These are phyloP conservation scores for Ogataea polymorpha DNA, from an alignment of 805 yeast species.

Conservation along the genomic window DNA sequence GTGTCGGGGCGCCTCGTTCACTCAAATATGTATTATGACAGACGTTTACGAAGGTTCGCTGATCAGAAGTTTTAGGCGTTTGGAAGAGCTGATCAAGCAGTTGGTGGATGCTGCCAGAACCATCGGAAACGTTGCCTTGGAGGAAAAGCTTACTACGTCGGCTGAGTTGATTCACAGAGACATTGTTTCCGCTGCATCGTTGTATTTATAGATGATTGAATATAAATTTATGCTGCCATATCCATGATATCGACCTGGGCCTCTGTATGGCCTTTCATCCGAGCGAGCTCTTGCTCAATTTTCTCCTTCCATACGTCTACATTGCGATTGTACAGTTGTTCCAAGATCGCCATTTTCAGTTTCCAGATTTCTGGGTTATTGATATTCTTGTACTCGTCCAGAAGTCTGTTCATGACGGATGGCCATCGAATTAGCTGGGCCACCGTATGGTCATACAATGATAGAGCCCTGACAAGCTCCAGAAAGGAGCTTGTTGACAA, in stretches of 20 bases:
- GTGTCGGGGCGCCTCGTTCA: slow-evolving; percentile 95
- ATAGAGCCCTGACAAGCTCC: slow-evolving; percentile 23
- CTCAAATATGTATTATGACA: slow-evolving; percentile 97
- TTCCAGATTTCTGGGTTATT: slow-evolving; percentile 24
- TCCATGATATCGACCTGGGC: slow-evolving; percentile 24
- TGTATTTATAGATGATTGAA: slow-evolving; percentile 51
- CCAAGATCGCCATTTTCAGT: slow-evolving; percentile 16
- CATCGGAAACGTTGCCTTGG: slow-evolving; percentile 85
- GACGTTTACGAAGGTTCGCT: slow-evolving; percentile 97
- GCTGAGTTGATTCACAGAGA: slow-evolving; percentile 88
- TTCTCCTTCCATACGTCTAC: slow-evolving; percentile 22
- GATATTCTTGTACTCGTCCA: slow-evolving; percentile 23
- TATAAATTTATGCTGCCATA: slow-evolving; percentile 11
- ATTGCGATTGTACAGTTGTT: slow-evolving; percentile 12
- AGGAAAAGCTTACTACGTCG: slow-evolving; percentile 84
- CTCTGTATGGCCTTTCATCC: slow-evolving; percentile 24
- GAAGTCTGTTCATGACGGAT: slow-evolving; percentile 24
- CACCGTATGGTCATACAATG: slow-evolving; percentile 21
- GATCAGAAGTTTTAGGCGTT: slow-evolving; percentile 89
- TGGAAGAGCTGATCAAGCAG: slow-evolving; percentile 91
- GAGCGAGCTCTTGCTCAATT: slow-evolving; percentile 12
- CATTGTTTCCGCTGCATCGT: slow-evolving; percentile 93
- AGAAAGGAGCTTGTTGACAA: slow-evolving; percentile 27
- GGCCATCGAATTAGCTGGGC: slow-evolving; percentile 31
- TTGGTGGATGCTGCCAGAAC: slow-evolving; percentile 89